Conservation (phyloP, 371 early-diverging fungal genomes). For the Mucor plumbeus region DNA sequence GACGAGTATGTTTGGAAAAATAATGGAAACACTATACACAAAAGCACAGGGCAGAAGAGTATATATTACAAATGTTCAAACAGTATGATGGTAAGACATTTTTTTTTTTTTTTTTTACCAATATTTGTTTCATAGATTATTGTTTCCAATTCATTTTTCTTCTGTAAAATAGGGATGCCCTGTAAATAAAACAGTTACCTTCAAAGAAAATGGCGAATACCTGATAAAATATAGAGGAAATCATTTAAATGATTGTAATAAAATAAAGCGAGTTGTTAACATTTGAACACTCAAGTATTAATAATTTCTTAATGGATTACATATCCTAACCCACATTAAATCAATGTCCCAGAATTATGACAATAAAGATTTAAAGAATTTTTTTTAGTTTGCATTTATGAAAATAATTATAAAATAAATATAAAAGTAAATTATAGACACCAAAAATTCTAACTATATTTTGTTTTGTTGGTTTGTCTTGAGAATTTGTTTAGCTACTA, state of each 20-base stretch:
- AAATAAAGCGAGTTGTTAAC: slow-evolving; percentile 9
- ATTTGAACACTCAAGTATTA: neutral
- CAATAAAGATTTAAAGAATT: too few species aligned
- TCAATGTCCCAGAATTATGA: too few species aligned
- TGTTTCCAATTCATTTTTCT: too few species aligned
- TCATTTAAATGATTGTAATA: slow-evolving; percentile 35
- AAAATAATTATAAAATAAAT: too few species aligned
- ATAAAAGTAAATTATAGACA: too few species aligned
- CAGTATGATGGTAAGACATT: slow-evolving; percentile 26
- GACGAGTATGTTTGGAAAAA: slow-evolving; percentile 60
- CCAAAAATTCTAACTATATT: too few species aligned
- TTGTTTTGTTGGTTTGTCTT: too few species aligned
- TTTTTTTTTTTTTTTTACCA: too few species aligned
- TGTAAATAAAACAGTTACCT: slow-evolving; percentile 63
- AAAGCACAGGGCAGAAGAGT: slow-evolving; percentile 55
- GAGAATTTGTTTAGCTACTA: too few species aligned
- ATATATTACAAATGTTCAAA: slow-evolving; percentile 57
- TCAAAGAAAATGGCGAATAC: slow-evolving; percentile 54
- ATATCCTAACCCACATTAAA: too few species aligned
- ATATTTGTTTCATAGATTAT: too few species aligned
- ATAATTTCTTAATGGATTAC: neutral
- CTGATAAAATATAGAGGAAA: slow-evolving; percentile 57
- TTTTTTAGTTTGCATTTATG: too few species aligned
- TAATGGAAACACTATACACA: slow-evolving; percentile 59
- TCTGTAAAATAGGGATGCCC: slow-evolving; percentile 29